phyloP scores from a whole-genome alignment of 2,329 filamentous ascomycete species.

The Colletotrichum shisoi region DNA sequence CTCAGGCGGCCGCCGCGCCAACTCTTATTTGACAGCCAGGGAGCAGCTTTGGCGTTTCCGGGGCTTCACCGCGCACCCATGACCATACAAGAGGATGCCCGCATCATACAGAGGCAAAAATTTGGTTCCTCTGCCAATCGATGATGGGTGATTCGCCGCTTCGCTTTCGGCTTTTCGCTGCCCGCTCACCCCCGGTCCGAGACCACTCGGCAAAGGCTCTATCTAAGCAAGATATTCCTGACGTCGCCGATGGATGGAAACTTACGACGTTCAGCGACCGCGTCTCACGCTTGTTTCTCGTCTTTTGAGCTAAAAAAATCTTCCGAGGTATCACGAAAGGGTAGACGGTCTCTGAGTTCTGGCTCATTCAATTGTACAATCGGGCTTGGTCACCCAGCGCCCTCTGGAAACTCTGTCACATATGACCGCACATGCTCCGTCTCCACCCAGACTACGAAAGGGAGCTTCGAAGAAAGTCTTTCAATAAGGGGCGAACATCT shows the following conservation, averaged over 20 bases:
- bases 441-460: constrained; percentile 22
- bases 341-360: neutral
- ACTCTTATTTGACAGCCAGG: constrained; percentile 25
- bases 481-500: neutral
- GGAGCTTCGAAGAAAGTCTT: neutral
- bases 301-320: constrained; percentile 4
- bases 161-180: neutral
- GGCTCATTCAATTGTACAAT: neutral
- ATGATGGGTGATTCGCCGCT: neutral
- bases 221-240: neutral
- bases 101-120: constrained; percentile 14
- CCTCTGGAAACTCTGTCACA: constrained; percentile 26
- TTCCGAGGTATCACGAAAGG: constrained; percentile 23
- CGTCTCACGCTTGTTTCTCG: neutral
- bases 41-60: constrained; percentile 15
- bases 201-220: neutral
- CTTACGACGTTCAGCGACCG: constrained; percentile 9
- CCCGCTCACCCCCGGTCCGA: neutral
- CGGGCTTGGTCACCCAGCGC: constrained; percentile 1
- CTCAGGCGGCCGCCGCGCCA: constrained; percentile 8
- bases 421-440: constrained; percentile 25
- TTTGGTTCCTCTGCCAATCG: constrained; percentile 24
- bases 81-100: constrained; percentile 6
- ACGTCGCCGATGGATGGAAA: constrained; percentile 1
- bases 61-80: constrained; percentile 25